Percentiles rank a stretch among this genome's conserved stretches.
These are phyloP conservation scores for Colletotrichum caudatum DNA, from an alignment of 2,329 filamentous ascomycete genomes.

Conservation along the genomic window DNA sequence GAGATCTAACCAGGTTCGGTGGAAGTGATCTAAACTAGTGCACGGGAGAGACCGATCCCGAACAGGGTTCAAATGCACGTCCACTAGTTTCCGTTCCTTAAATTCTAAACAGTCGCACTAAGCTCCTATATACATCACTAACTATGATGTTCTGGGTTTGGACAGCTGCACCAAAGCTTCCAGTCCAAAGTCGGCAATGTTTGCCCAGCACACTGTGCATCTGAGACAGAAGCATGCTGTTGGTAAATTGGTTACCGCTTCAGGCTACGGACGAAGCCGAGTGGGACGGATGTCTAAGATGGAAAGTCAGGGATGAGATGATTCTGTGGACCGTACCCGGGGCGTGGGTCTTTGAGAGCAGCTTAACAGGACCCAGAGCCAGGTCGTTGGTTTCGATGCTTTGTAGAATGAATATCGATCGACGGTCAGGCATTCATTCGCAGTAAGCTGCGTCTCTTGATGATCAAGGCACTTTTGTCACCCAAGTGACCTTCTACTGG, in stretches of 20 bases:
- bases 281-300: neutral
- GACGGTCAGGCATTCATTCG: neutral
- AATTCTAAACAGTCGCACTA: too few relatives aligned
- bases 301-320: neutral
- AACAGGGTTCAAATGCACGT: neutral
- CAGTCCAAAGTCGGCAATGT: neutral
- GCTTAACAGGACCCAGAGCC: neutral
- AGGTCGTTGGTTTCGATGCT: neutral
- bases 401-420: neutral
- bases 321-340: neutral
- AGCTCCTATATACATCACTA: neutral
- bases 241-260: neutral
- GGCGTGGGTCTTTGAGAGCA: neutral
- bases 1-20: conserved; percentile 1
- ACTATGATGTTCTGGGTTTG: neutral
- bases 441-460: neutral
- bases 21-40: neutral
- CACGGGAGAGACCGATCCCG: neutral
- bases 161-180: too few relatives aligned
- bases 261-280: neutral
- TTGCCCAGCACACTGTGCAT: neutral
- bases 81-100: neutral
- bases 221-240: neutral
- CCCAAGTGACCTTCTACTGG: neutral
- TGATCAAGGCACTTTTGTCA: neutral